Evolutionary conservation across 192 early-diverging fungal genomes (phyloP), one percentile per base, ranked within the genome.

Genomic region (Backusella circina): DNA sequence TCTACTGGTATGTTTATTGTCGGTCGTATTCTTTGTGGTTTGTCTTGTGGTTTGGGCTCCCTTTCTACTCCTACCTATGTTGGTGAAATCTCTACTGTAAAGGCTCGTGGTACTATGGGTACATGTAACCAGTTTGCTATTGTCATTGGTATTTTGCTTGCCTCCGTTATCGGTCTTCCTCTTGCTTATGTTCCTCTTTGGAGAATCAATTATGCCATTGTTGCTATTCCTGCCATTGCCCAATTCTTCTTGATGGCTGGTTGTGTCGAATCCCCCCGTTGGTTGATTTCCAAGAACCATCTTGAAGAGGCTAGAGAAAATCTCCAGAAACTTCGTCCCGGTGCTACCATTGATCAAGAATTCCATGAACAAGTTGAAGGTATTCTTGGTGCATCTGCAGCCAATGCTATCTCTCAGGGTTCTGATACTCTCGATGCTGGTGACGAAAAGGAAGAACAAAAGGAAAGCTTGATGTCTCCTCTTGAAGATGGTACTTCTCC

Each of bases 181-280:
- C 83, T 93, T 65, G 84, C 86, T 10, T 79, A 73, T 36, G 75
- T 90, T 13, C 88, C 89, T 7, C 82, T 88, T 35, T 95, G 94
- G 95, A 83, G 95, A 66, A 78, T 88, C 18, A 84, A 93, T 73
- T 87, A 93, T 72, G 83, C 86, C 5, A 72, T 94, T 72, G 87
- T 90, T 13, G 86, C 84, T 39, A 67, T 93, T 21, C 88, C 92
- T 47, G 85, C 89, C 13, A 65, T 90, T 50, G 50, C 87, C 30
- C 90, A 91, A 74, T 64, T 82, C 37, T 51, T 85, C 16, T 44
- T 95, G 72, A 83, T 95, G 51, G 88, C 89, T 8, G 85, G 89
- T 61, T 90, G 90, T 70, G 92, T 92, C 71, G 95, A 96, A 73
- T 90, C 90, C n/a, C 95, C 95, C 26, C 87, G 89, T 39, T 93